phyloP scores from a whole-genome alignment of 306 rosid genomes.

The Castanea crenata region DNA sequence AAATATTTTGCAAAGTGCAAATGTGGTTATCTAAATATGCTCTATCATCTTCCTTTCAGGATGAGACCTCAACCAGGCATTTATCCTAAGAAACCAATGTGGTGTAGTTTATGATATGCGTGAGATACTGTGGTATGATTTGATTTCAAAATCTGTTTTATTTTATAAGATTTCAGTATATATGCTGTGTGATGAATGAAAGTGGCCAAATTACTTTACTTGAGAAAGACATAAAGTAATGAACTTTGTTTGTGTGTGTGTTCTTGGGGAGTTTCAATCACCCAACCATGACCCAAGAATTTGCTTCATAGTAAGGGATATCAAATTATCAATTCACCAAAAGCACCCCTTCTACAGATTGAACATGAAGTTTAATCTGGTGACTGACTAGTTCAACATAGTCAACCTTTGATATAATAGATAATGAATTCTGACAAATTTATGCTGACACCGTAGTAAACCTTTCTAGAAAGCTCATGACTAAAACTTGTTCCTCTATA shows the following conservation, averaged over 20 bases:
- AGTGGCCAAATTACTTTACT: neutral
- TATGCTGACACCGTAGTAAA: neutral
- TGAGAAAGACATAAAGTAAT: neutral
- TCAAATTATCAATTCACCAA: neutral
- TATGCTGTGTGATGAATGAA: neutral
- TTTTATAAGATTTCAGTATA: neutral
- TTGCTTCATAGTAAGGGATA: neutral
- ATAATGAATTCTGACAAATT: neutral
- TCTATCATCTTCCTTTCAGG: constrained; percentile 35
- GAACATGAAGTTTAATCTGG: neutral
- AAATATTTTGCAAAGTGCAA: neutral
- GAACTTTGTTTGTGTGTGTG: constrained; percentile 7
- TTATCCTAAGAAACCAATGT: constrained; percentile 25
- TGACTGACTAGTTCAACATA: neutral
- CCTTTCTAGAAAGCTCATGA: neutral
- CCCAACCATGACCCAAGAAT: constrained; percentile 9
- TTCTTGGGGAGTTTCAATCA: neutral
- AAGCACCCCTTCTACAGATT: neutral
- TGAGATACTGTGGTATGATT: constrained; percentile 27
- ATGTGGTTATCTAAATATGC: constrained; percentile 13
- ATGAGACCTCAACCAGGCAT: constrained; percentile 25
- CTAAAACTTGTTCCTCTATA: neutral
- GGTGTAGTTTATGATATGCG: constrained; percentile 14
- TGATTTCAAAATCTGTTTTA: neutral
- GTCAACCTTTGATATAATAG: neutral